These are phyloP conservation scores for Flaveria robusta DNA, from an alignment of 129 eudicot genomes.

Conservation along the genomic window DNA sequence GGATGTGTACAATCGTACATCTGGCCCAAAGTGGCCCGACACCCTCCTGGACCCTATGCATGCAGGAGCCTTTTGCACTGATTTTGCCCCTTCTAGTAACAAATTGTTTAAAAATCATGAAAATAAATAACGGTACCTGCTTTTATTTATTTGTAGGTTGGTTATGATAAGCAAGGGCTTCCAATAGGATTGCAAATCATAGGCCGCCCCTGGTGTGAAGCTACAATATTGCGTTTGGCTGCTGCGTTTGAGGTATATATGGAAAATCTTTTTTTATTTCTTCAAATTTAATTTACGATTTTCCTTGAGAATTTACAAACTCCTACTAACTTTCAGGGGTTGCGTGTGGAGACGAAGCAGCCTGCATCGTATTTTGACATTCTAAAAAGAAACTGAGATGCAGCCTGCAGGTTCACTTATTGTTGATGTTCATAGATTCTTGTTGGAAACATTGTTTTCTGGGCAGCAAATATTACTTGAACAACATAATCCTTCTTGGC, in stretches of 20 bases:
- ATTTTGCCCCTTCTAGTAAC: background rate
- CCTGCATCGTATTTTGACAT: slow-evolving; percentile 72
- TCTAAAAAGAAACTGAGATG: slow-evolving; percentile 54
- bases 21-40: no score
- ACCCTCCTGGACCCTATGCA: no score
- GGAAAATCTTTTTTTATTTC: background rate
- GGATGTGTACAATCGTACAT: no score
- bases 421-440: slow-evolving; percentile 14
- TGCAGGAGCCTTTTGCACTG: no score
- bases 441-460: slow-evolving; percentile 16
- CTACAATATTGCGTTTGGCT: slow-evolving; percentile 84
- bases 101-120: background rate
- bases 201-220: slow-evolving; percentile 97
- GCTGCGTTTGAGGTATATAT: slow-evolving; percentile 79
- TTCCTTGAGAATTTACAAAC: background rate
- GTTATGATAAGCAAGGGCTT: slow-evolving; percentile 95
- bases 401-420: background rate
- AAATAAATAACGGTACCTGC: background rate
- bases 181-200: slow-evolving; percentile 92
- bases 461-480: background rate
- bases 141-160: slow-evolving; percentile 52
- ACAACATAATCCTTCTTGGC: slow-evolving; percentile 4
- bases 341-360: slow-evolving; percentile 55
- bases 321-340: slow-evolving; percentile 44
- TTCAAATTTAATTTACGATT: background rate